phyloP scores from a whole-genome alignment of 2,329 filamentous ascomycete genomes.

The Remersonia thermophila region DNA sequence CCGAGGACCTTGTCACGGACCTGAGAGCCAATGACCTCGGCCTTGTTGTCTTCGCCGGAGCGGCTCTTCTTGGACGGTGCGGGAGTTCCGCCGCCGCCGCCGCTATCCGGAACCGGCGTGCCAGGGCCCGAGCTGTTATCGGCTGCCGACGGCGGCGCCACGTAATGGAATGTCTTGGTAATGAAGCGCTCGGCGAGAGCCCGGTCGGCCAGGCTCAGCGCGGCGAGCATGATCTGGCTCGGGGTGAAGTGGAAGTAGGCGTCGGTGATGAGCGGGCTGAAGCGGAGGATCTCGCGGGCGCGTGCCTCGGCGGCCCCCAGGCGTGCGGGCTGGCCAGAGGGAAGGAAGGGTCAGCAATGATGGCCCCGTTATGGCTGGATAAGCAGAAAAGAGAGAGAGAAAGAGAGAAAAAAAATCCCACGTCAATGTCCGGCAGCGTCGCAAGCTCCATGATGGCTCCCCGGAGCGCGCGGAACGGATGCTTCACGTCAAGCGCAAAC shows the following conservation, averaged over 20 bases:
- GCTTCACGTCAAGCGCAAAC: slow-evolving; percentile 86
- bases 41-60: slow-evolving; percentile 13
- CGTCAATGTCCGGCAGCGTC: slow-evolving; percentile 51
- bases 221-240: slow-evolving; percentile 81
- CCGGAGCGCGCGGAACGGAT: slow-evolving; percentile 79
- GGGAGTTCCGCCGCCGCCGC: slow-evolving; percentile 17
- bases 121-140: slow-evolving; percentile 11
- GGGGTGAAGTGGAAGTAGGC: slow-evolving; percentile 96
- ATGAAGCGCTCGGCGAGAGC: slow-evolving; percentile 43
- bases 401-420: too few species aligned
- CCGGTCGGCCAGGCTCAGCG: slow-evolving; percentile 62
- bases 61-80: slow-evolving; percentile 7
- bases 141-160: slow-evolving; percentile 8
- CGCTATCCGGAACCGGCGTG: slow-evolving; percentile 13
- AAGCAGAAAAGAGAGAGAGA: too few species aligned
- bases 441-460: slow-evolving; percentile 75
- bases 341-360: slow-evolving; percentile 11
- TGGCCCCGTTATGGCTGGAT: too few species aligned
- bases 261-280: slow-evolving; percentile 75
- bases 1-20: slow-evolving; percentile 36
- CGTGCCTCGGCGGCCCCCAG: slow-evolving; percentile 54
- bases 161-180: slow-evolving; percentile 26
- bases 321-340: slow-evolving; percentile 26
- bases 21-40: slow-evolving; percentile 18
- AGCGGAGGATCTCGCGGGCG: slow-evolving; percentile 63